These are phyloP conservation scores for Cercospora sojina DNA, from an alignment of 2,329 filamentous ascomycete genomes.

Conservation along the genomic window DNA sequence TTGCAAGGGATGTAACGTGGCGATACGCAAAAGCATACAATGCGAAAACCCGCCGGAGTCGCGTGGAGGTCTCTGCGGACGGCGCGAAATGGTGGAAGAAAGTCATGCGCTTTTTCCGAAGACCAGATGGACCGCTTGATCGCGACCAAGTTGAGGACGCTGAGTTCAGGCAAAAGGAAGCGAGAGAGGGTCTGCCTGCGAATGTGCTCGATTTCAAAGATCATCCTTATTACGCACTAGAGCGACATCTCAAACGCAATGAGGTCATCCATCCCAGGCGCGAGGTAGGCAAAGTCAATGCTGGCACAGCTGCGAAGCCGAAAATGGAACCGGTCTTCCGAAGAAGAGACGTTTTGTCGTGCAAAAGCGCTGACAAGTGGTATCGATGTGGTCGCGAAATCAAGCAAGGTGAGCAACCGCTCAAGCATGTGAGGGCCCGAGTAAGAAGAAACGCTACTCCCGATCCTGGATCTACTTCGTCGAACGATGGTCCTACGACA, in stretches of 20 bases:
- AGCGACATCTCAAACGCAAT: slow-evolving; percentile 77
- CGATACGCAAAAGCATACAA: slow-evolving; percentile 87
- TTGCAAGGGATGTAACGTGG: slow-evolving; percentile 78
- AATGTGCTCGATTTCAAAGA: slow-evolving; percentile 45
- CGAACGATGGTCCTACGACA: slow-evolving; percentile 49
- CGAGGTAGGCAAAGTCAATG: slow-evolving; percentile 73
- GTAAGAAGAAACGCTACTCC: slow-evolving; percentile 22
- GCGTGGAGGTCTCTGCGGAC: slow-evolving; percentile 67
- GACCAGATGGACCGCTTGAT: slow-evolving; percentile 46
- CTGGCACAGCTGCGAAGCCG: slow-evolving; percentile 56
- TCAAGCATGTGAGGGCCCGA: slow-evolving; percentile 62
- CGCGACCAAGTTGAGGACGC: slow-evolving; percentile 81
- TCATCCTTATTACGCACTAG: slow-evolving; percentile 61
- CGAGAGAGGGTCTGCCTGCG: slow-evolving; percentile 61
- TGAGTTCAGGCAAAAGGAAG: slow-evolving; percentile 69
- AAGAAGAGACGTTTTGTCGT: slow-evolving; percentile 73
- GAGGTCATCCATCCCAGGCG: slow-evolving; percentile 75
- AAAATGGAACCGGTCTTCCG: slow-evolving; percentile 77
- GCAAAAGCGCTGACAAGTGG: slow-evolving; percentile 83
- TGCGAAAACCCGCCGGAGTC: slow-evolving; percentile 77
- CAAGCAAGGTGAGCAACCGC: slow-evolving; percentile 72
- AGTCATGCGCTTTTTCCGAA: slow-evolving; percentile 48
- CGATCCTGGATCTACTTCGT: slow-evolving; percentile 39
- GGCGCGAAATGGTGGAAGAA: slow-evolving; percentile 58
- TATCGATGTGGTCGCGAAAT: slow-evolving; percentile 82